A percentile compares a stretch with the other conserved stretches of the same genome.
These are phyloP conservation scores for Chrysoporthe puriensis DNA, from an alignment of 2,329 filamentous ascomycete genomes.

Conservation along the genomic window DNA sequence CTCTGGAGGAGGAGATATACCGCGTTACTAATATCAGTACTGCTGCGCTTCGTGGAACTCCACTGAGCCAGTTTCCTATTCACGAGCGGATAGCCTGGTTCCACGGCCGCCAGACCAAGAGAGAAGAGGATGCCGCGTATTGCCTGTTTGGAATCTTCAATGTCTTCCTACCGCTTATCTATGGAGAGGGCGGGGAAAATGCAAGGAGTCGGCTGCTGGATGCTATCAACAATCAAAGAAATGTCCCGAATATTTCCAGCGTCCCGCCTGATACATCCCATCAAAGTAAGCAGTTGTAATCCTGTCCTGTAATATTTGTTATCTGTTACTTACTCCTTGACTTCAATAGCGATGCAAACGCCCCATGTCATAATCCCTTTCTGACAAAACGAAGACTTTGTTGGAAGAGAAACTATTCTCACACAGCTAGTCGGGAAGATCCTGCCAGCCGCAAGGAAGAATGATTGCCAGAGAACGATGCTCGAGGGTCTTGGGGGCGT, in stretches of 20 bases:
- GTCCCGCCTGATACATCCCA: not conserved
- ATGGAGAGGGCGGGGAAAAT: not conserved
- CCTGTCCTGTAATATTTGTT: not conserved
- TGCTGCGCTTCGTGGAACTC: not conserved
- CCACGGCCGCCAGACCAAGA: not conserved
- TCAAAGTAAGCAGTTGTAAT: not conserved
- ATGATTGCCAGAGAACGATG: not conserved
- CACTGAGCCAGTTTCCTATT: not conserved
- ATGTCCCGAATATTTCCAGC: not conserved
- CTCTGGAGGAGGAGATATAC: not conserved
- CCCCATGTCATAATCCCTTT: not conserved
- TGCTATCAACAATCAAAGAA: not conserved
- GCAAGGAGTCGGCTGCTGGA: not conserved
- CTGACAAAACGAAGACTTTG: not conserved
- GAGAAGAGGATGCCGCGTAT: not conserved
- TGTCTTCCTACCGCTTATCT: not conserved
- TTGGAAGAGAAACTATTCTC: not conserved
- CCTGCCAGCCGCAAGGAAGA: not conserved
- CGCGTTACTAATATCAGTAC: not conserved
- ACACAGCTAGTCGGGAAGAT: not conserved
- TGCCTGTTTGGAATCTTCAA: not conserved
- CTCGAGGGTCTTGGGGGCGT: not conserved
- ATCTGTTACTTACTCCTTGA: not conserved
- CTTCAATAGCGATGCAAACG: not conserved
- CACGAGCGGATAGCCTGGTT: not conserved